Percentiles rank a stretch among this genome's conserved stretches.
These are phyloP conservation scores for Exophiala aquamarina DNA, from an alignment of 2,329 filamentous ascomycete species.

Conservation along the genomic window DNA sequence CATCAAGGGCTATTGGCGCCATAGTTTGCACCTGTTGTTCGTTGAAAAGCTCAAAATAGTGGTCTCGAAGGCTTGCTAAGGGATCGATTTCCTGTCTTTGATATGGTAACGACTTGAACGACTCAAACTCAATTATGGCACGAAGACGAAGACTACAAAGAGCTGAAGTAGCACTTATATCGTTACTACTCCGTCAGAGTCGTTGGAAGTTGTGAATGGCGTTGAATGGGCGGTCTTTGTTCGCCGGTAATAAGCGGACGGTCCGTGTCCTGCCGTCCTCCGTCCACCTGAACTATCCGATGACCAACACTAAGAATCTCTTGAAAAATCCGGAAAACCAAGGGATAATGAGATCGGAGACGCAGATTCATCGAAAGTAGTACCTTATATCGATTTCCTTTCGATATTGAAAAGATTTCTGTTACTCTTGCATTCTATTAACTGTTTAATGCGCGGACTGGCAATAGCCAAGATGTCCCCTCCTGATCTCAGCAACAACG, in stretches of 20 bases:
- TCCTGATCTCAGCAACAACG: conserved; percentile 39
- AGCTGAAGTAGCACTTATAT: background rate
- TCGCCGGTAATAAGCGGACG: conserved; percentile 4
- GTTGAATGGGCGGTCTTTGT: background rate
- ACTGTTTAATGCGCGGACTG: conserved; percentile 1
- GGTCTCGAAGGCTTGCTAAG: background rate
- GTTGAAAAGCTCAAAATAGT: too few species aligned
- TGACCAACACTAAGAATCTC: too few species aligned
- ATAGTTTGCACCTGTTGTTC: conserved; percentile 2
- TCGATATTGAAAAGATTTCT: too few species aligned
- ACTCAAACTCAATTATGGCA: too few species aligned
- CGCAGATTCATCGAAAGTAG: too few species aligned
- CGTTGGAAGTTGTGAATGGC: background rate
- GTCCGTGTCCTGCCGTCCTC: conserved; percentile 5
- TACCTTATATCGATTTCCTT: too few species aligned
- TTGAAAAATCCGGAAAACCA: too few species aligned
- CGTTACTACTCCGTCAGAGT: background rate
- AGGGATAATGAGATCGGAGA: too few species aligned
- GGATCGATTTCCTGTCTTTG: background rate
- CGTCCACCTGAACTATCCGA: background rate
- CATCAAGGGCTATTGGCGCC: conserved; percentile 22
- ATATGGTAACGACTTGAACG: too few species aligned
- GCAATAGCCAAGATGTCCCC: conserved; percentile 4
- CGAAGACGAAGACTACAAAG: too few species aligned
- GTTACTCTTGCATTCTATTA: background rate